Evolutionary conservation across 306 rosid genomes (phyloP).

Genomic region (Dicorynia guianensis): DNA sequence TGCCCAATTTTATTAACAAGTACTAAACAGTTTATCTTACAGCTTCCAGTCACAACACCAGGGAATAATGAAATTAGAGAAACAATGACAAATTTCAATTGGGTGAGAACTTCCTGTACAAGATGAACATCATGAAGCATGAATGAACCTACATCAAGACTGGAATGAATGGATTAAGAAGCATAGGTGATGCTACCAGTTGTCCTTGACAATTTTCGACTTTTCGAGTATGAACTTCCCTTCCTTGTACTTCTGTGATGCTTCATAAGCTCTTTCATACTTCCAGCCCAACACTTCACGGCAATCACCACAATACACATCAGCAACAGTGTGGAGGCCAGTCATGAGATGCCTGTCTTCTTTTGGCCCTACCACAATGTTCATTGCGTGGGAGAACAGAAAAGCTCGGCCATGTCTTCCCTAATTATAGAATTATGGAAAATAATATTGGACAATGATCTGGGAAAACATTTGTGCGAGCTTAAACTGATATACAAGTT

Average conservation of each 20-base stretch:
- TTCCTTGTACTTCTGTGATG: constrained; percentile 96
- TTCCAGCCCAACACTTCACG: constrained; percentile 94
- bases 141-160: constrained; percentile 45
- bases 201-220: constrained; percentile 88
- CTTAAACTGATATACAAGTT: constrained; percentile 25
- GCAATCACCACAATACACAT: constrained; percentile 84
- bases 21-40: constrained; percentile 52
- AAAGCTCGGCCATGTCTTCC: constrained; percentile 95
- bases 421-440: constrained; percentile 50
- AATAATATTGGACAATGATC: constrained; percentile 42
- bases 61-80: constrained; percentile 47
- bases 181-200: constrained; percentile 70
- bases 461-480: constrained; percentile 1
- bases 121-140: constrained; percentile 48
- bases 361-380: constrained; percentile 76
- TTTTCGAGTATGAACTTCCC: constrained; percentile 96
- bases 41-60: constrained; percentile 47
- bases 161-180: constrained; percentile 47
- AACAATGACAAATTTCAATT: constrained; percentile 59
- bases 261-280: constrained; percentile 88
- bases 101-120: constrained; percentile 66
- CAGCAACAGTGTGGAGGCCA: constrained; percentile 97
- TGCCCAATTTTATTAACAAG: constrained; percentile 45
- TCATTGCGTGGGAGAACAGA: constrained; percentile 97
- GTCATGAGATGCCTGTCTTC: constrained; percentile 93